Evolutionary conservation across 2,329 filamentous ascomycete genomes (phyloP), one percentile per base, ranked within the genome.

Genomic region (Tolypocladium capitatum): DNA sequence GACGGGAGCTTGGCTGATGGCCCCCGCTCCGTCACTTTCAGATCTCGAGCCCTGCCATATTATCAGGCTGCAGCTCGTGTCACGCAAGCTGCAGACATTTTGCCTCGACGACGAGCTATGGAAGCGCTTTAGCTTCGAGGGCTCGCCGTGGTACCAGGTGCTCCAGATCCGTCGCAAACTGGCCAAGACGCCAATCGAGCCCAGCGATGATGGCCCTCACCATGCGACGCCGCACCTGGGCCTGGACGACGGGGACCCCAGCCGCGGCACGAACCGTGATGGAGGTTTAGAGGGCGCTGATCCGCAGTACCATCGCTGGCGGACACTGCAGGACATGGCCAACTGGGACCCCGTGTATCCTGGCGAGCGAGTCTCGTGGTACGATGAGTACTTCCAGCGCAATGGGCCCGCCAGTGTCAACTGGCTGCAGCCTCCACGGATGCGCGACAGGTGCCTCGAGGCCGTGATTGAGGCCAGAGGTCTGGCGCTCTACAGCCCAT

Each of bases 341-440:
- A 87, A 87, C 55, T 95, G 89, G 89, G 87, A 95, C 55, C 86
- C 86, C 1, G 79, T 78, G 0, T 88, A 84, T 53, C 77, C 81
- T 0, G 69, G 66, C 5, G 89, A 96, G 65, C 71, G 71, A 36
- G 73, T 90, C 20, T 80, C 85, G 44, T 96, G 88, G 84, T 95
- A 94, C 62, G 77, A 85, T 48, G 90, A 96, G 63, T 95, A 89
- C 59, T 83, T 94, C 52, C 86, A 90, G 46, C 76, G 90, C 32
- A 76, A 90, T 64, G 88, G 80, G 1, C 81, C 83, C 0, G 73
- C 88, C n/a, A 74, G 74, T 14, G 70, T 88, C 46, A 83, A 76
- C 56, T 96, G 90, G 90, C 71, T 94, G 38, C 76, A 89, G 59
- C 73, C 78, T 47, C 81, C 83, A 9, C 65, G 65, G 10, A 59